These are phyloP conservation scores for Saturnispora saitoi DNA, from an alignment of 805 yeast genomes.

Conservation along the genomic window DNA sequence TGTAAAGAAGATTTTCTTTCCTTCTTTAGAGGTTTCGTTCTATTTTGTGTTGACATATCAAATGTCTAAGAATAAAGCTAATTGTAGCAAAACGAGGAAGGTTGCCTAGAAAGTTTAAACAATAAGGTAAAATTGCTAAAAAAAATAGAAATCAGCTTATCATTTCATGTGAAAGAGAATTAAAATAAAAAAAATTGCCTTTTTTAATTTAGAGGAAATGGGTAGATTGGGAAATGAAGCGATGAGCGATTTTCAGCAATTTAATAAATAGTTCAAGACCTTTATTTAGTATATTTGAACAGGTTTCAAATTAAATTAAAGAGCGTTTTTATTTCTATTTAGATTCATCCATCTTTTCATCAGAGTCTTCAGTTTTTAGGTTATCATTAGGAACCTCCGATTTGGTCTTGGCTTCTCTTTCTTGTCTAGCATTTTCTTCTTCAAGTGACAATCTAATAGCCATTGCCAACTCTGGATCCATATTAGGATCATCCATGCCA, in stretches of 20 bases:
- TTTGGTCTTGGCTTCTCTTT: conserved; percentile 42
- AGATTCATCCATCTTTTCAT: conserved; percentile 12
- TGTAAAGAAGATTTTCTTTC: too few relatives aligned
- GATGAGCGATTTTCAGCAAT: neutral
- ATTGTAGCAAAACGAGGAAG: too few relatives aligned
- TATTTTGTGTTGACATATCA: too few relatives aligned
- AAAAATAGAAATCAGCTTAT: too few relatives aligned
- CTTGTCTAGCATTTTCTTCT: conserved; percentile 90
- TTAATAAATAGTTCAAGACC: neutral
- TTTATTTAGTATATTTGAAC: neutral
- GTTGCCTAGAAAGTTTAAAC: too few relatives aligned
- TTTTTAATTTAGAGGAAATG: neutral
- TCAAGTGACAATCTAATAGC: conserved; percentile 91
- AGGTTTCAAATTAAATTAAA: neutral
- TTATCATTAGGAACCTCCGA: conserved; percentile 15
- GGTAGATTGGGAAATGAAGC: neutral
- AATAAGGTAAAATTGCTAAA: too few relatives aligned
- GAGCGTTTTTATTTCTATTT: neutral
- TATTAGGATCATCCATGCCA: conserved; percentile 74
- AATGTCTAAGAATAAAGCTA: too few relatives aligned
- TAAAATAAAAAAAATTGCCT: neutral
- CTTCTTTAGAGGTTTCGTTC: too few relatives aligned
- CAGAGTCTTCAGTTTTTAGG: conserved; percentile 2
- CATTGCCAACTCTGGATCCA: conserved; percentile 95
- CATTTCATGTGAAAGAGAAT: too few relatives aligned